Conservation (phyloP, 768 basidiomycete species). For the Gautieria morchelliformis region DNA sequence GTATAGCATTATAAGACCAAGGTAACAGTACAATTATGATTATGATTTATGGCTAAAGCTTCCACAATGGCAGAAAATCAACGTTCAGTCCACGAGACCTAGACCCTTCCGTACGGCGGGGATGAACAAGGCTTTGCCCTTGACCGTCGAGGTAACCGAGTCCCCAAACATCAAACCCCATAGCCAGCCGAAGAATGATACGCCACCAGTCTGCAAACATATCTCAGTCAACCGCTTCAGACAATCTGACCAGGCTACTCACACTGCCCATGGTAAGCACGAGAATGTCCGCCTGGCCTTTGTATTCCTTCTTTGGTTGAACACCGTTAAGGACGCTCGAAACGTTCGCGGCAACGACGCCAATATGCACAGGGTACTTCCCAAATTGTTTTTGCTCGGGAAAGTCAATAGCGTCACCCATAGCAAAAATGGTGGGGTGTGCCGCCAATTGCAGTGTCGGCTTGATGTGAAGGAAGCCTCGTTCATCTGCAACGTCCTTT, state of each 20-base stretch:
- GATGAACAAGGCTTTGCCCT: not conserved
- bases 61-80: no score
- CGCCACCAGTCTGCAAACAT: not conserved
- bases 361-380: conserved; percentile 35
- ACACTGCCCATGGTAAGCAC: not conserved
- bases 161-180: not conserved
- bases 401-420: conserved; percentile 57
- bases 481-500: conserved; percentile 22
- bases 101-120: not conserved
- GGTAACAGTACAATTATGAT: no score
- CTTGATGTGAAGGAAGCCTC: conserved; percentile 32
- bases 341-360: conserved; percentile 11
- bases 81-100: not conserved
- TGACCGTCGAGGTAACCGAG: not conserved
- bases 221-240: not conserved
- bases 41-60: no score
- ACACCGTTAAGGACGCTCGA: not conserved
- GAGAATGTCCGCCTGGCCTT: not conserved
- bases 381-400: conserved; percentile 50
- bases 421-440: conserved; percentile 50
- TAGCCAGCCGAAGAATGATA: not conserved
- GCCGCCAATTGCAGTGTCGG: conserved; percentile 47
- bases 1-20: no score
- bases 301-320: not conserved
- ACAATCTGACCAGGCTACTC: not conserved